phyloP scores from a whole-genome alignment of 495 filamentous ascomycete species.

The Tetracladium setigerum region DNA sequence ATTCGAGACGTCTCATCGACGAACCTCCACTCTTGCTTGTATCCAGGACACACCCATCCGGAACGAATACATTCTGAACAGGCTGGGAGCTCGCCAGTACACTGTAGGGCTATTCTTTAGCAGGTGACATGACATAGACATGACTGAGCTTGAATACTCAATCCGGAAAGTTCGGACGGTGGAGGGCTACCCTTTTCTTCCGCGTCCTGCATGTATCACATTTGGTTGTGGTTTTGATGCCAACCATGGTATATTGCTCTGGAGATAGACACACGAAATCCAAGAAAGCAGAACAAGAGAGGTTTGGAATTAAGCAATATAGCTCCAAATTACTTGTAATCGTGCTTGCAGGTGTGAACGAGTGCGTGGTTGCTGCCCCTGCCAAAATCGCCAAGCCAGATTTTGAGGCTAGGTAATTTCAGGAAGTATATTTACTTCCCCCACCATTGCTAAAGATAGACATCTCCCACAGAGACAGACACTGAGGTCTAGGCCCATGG shows the following conservation, averaged over 20 bases:
- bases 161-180: background rate
- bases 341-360: no score
- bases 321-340: no score
- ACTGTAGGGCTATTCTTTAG: background rate
- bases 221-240: slow-evolving; percentile 39
- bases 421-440: no score
- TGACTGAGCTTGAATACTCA: background rate
- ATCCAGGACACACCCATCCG: slow-evolving; percentile 1
- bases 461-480: no score
- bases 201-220: slow-evolving; percentile 43
- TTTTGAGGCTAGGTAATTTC: no score
- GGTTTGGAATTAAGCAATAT: no score
- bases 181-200: slow-evolving; percentile 44
- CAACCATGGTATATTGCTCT: slow-evolving; percentile 32
- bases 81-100: background rate
- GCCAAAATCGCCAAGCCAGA: no score
- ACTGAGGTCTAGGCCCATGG: no score
- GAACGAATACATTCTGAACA: slow-evolving; percentile 1
- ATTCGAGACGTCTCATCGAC: slow-evolving; percentile 3
- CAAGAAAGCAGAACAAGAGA: no score
- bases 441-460: no score
- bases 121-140: background rate
- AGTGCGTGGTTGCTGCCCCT: no score
- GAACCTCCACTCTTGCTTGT: slow-evolving; percentile 1
- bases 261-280: no score